Base-by-base conservation (phyloP, 1,284 basidiomycete genomes). In the Mycena sp. region DNA sequence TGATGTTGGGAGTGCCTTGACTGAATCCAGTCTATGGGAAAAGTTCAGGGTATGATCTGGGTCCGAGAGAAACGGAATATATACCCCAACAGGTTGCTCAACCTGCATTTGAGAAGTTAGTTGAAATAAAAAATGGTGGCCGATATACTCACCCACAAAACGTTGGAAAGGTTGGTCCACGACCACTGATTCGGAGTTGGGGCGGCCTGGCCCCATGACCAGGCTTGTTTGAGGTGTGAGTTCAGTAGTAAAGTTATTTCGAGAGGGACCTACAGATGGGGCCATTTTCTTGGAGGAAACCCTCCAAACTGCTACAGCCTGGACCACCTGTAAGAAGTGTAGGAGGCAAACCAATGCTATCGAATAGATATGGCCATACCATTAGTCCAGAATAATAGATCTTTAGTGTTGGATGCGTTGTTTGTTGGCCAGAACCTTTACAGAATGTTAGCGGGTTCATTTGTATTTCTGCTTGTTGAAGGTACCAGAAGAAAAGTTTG, bases 401-500 rank as follows among this genome's bases (percentile, higher is more conserved):
- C 83, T 46, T 86, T 81, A 0, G 76, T 75, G 64, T 80, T 80
- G 5, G 73, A 77, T 29, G 71, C 72, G 65, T 81, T 83, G 65
- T 77, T 83, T 21, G 81, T 81, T 1, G 87, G 87, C 78, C 77
- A 76, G 66, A 76, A 72, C 73, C 76, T 69, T 40, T 1, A 11
- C 56, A 26, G 19, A n/a, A 26, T n/a, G 54, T 54, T n/a, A 30
- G 5, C 25, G 19, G 0, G 48, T 9, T 37, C 32, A 37, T 25
- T 23, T 19, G 25, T 6, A 17, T 19, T 28, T 43, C 30, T 17
- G 5, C 16, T 11, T 49, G 5, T 28, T 17, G 6, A 40, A 80
- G 83, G 83, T 85, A 88, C 90, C 90, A 92, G 76, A 93, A 93
- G 79, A 89, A 93, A 11, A 92, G 80, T 78, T 92, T 84, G 26